Evolutionary conservation across 164 flowering plant species (phyloP).

Genomic region (Piper longum): DNA sequence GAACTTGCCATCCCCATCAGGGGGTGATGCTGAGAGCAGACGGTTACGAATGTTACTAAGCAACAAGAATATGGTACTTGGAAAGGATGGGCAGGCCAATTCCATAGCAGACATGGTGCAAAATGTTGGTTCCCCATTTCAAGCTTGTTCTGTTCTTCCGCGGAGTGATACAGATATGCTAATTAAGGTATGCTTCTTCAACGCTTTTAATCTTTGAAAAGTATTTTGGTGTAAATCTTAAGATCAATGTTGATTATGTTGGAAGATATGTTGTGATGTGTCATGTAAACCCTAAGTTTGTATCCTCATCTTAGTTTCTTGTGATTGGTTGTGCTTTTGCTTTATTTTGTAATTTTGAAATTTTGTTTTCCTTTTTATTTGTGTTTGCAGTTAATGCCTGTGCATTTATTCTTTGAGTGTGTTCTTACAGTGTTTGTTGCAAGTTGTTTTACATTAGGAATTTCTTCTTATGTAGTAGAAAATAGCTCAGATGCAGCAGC

Average conservation of each 20-base stretch:
- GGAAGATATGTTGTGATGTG: too few relatives aligned
- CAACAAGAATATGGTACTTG: slow-evolving; percentile 42
- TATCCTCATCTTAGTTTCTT: too few relatives aligned
- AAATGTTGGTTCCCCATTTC: slow-evolving; percentile 71
- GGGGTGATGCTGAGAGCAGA: slow-evolving; percentile 60
- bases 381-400: background rate
- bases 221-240: background rate
- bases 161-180: slow-evolving; percentile 76
- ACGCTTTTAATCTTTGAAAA: background rate
- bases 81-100: slow-evolving; percentile 66
- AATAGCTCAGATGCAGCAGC: slow-evolving; percentile 66
- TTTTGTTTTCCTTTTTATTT: too few relatives aligned
- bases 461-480: slow-evolving; percentile 33
- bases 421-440: background rate
- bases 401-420: slow-evolving; percentile 3
- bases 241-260: background rate
- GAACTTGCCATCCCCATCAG: slow-evolving; percentile 66
- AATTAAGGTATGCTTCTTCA: slow-evolving; percentile 40
- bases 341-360: too few relatives aligned
- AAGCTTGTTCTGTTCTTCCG: slow-evolving; percentile 39
- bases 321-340: too few relatives aligned
- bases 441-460: background rate
- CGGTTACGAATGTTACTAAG: slow-evolving; percentile 70
- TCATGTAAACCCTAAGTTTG: too few relatives aligned
- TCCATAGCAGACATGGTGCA: slow-evolving; percentile 71